phyloP scores from a whole-genome alignment of 345 rosid species.

The Arabis hirsuta region DNA sequence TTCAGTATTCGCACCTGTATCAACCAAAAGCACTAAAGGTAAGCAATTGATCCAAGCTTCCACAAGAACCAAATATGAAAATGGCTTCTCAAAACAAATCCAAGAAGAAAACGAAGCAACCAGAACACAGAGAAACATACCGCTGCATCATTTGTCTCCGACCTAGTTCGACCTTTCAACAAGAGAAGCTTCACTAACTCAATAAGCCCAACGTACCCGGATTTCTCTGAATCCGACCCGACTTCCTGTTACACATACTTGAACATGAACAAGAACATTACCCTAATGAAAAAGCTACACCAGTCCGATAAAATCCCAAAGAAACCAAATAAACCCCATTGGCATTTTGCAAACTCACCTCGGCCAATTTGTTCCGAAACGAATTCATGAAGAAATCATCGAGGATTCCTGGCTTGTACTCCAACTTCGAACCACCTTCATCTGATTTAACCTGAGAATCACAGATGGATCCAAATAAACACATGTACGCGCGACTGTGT shows the following conservation, averaged over 20 bases:
- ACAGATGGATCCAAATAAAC: not conserved
- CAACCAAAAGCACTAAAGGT: not conserved
- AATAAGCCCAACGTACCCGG: constrained; percentile 82
- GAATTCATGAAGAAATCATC: constrained; percentile 66
- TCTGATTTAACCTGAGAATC: constrained; percentile 45
- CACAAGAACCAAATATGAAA: not conserved
- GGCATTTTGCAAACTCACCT: constrained; percentile 48
- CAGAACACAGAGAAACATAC: constrained; percentile 40
- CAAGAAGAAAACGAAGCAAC: not conserved
- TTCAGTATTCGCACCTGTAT: constrained; percentile 71
- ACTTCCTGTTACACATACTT: constrained; percentile 69
- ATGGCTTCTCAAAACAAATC: constrained; percentile 2
- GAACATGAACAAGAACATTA: constrained; percentile 31
- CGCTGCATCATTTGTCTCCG: constrained; percentile 69
- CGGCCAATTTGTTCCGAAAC: constrained; percentile 73
- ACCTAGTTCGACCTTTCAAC: constrained; percentile 60
- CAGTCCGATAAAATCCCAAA: not conserved
- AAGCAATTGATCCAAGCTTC: constrained; percentile 13
- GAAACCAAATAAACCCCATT: not conserved
- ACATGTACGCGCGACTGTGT: not conserved
- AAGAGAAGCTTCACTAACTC: constrained; percentile 71
- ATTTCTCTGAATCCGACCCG: constrained; percentile 90
- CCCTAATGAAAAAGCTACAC: not conserved
- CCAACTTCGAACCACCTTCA: constrained; percentile 38
- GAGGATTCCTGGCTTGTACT: constrained; percentile 55